Evolutionary conservation across 2,329 filamentous ascomycete species (phyloP).

Genomic region (Dothistroma pini): DNA sequence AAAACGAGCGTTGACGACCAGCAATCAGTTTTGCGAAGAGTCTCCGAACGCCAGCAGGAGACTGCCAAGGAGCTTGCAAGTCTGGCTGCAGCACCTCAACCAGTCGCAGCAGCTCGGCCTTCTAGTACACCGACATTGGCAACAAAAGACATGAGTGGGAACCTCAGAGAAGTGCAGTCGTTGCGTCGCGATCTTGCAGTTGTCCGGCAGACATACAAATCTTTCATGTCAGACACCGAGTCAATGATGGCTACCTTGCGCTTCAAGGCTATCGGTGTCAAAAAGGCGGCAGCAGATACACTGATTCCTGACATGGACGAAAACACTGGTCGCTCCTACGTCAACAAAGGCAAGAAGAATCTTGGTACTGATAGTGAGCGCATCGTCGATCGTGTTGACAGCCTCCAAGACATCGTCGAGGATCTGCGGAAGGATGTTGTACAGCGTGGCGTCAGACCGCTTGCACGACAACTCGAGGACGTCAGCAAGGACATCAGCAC

Average conservation of each 20-base stretch:
- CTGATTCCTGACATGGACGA: slow-evolving; percentile 68
- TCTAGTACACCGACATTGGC: slow-evolving; percentile 23
- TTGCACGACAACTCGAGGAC: slow-evolving; percentile 82
- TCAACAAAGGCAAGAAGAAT: slow-evolving; percentile 80
- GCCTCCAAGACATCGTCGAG: slow-evolving; percentile 94
- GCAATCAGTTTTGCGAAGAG: slow-evolving; percentile 72
- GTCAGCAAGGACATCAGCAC: slow-evolving; percentile 83
- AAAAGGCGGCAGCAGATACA: slow-evolving; percentile 67
- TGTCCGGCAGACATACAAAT: slow-evolving; percentile 87
- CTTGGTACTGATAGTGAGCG: slow-evolving; percentile 84
- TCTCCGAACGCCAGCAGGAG: slow-evolving; percentile 88
- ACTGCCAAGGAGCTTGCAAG: slow-evolving; percentile 80
- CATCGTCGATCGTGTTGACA: slow-evolving; percentile 87
- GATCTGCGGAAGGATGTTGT: slow-evolving; percentile 98
- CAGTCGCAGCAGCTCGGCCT: slow-evolving; percentile 32
- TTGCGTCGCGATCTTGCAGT: slow-evolving; percentile 86
- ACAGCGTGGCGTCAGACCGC: slow-evolving; percentile 80
- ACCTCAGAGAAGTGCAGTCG: slow-evolving; percentile 73
- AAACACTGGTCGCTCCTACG: slow-evolving; percentile 78
- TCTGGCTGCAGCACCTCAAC: slow-evolving; percentile 51
- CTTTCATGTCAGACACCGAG: slow-evolving; percentile 83
- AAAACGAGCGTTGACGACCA: slow-evolving; percentile 82
- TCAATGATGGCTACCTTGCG: slow-evolving; percentile 81
- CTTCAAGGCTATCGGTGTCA: slow-evolving; percentile 76
- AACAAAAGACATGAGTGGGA: slow-evolving; percentile 48